Evolutionary conservation across 2,329 filamentous ascomycete genomes (phyloP), one percentile per base, ranked within the genome.

Genomic region (Xylariaceae sp.): DNA sequence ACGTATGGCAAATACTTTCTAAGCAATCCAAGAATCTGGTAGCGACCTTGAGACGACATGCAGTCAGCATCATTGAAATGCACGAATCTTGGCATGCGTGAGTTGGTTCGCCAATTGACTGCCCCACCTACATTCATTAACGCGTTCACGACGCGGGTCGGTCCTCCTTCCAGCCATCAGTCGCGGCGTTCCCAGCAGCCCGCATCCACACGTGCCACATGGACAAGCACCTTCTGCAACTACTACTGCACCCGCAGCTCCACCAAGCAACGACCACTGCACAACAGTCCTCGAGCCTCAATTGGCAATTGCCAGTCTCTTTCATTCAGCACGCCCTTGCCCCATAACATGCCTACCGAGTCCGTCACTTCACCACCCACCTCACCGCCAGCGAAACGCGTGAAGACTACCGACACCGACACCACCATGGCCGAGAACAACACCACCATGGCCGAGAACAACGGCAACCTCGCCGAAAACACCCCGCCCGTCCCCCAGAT

Each of bases 341-440:
- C 38, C 44, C 41, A 46, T 43, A 64, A 57, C 59, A 64, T 59
- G 52, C 62, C 55, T 48, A 58, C 59, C 39, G 59, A 60, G 43
- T 41, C 63, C 42, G 45, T 56, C 13, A 55, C 80, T 35, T 79
- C 79, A 39, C 73, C 81, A 18, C 83, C 83, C 31, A 75, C 76
- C 43, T 90, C 87, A 8, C 89, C 88, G 19, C 80, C 87, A 19
- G 75, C 87, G 36, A 95, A 95, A 72, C 81, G 88, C 60, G 77
- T 85, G 57, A 93, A 89, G 73, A 79, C 80, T 48, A 62, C 69
- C 52, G 42, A 47, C 11, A 42, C 44, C 50, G 44, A 46, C 38
- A 52, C 54, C 16, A 46, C 53, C 33, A 55, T 71, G 47, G 62
- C 71, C 37, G 9, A 29, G 26, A 65, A 15, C 34, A 39, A 44